Conservation (phyloP, 495 filamentous ascomycete genomes). For the Poronia punctata region DNA sequence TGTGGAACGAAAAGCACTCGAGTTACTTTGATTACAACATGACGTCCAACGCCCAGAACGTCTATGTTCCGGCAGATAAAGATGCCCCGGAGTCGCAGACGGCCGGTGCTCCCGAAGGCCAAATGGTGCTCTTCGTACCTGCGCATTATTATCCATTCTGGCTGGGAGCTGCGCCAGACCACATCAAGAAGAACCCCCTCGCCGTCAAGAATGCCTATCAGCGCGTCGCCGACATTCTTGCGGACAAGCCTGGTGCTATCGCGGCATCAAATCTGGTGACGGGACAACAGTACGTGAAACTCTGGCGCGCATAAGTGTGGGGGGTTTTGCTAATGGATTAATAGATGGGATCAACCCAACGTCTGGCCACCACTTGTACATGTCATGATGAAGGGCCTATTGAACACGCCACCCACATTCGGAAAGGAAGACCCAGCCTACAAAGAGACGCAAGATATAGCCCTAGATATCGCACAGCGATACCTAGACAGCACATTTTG, state of each 20-base stretch:
- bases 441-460: conserved; percentile 29
- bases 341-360: conserved; percentile 42
- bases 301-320: too few relatives aligned
- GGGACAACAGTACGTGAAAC: conserved; percentile 32
- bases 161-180: conserved; percentile 39
- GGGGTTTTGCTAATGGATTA: too few relatives aligned
- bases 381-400: conserved; percentile 39
- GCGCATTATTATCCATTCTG: conserved; percentile 47
- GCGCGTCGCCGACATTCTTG: conserved; percentile 29
- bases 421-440: conserved; percentile 36
- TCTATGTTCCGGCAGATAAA: conserved; percentile 32
- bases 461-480: conserved; percentile 38
- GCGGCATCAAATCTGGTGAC: conserved; percentile 39
- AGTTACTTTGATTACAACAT: conserved; percentile 49
- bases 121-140: conserved; percentile 35
- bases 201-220: conserved; percentile 34
- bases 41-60: conserved; percentile 32
- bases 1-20: conserved; percentile 42
- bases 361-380: conserved; percentile 47
- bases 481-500: conserved; percentile 46
- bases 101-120: conserved; percentile 27
- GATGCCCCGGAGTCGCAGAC: conserved; percentile 27
- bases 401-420: conserved; percentile 41
- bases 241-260: conserved; percentile 33
- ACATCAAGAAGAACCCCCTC: conserved; percentile 38